phyloP scores from a whole-genome alignment of 1,284 basidiomycete species.

The Xanthoconium separans region DNA sequence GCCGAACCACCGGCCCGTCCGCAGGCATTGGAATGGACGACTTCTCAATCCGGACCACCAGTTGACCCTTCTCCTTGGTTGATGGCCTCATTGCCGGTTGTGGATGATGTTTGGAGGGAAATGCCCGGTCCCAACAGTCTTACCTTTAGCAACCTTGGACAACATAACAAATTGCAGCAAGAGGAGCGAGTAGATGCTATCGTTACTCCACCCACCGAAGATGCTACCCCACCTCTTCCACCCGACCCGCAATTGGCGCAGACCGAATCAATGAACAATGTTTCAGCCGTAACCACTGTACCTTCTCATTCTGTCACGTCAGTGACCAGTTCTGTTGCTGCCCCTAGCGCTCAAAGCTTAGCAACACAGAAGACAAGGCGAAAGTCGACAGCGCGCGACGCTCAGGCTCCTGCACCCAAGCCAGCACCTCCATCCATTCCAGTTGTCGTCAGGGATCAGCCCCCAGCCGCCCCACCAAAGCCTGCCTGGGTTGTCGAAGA shows the following conservation, averaged over 20 bases:
- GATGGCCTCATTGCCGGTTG: slow-evolving; percentile 41
- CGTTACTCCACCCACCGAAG: slow-evolving; percentile 14
- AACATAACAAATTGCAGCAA: slow-evolving; percentile 49
- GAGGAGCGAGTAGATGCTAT: slow-evolving; percentile 15
- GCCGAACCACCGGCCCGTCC: slow-evolving; percentile 21
- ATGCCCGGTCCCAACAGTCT: slow-evolving; percentile 46
- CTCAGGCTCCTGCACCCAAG: slow-evolving; percentile 27
- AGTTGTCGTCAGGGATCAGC: slow-evolving; percentile 22
- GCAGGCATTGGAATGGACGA: slow-evolving; percentile 34
- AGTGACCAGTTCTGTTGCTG: slow-evolving; percentile 2
- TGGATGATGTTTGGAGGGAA: slow-evolving; percentile 49
- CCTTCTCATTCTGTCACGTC: slow-evolving; percentile 11
- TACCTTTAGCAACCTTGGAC: slow-evolving; percentile 56
- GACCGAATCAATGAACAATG: slow-evolving; percentile 13
- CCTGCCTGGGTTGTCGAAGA: slow-evolving; percentile 66
- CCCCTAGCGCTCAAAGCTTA: slow-evolving; percentile 7
- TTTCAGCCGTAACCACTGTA: slow-evolving; percentile 8
- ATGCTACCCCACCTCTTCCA: slow-evolving; percentile 5
- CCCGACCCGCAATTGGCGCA: slow-evolving; percentile 13
- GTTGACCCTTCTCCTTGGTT: slow-evolving; percentile 55
- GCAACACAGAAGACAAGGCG: slow-evolving; percentile 28
- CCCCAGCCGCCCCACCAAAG: slow-evolving; percentile 40
- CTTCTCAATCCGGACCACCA: slow-evolving; percentile 17
- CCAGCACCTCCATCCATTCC: slow-evolving; percentile 10
- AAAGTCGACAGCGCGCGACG: slow-evolving; percentile 31